Evolutionary conservation across 1,139 yeast species (phyloP).

Genomic region (Casaregolazyma suthepensis): DNA sequence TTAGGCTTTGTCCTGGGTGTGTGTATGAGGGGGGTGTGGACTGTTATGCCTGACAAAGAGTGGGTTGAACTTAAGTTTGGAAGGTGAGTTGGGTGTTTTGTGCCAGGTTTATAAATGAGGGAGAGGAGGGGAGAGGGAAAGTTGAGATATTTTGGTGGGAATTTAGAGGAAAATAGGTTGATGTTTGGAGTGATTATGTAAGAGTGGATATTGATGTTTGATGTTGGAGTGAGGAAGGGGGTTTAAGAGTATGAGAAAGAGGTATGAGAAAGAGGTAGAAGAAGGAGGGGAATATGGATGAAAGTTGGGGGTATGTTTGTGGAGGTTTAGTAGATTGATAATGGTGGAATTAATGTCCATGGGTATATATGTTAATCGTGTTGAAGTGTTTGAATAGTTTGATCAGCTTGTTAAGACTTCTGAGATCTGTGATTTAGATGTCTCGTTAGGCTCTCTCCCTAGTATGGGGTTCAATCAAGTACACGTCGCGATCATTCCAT

Average conservation of each 20-base stretch:
- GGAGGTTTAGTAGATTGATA: too few relatives aligned
- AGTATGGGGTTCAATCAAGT: too few relatives aligned
- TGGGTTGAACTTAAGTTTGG: neutral
- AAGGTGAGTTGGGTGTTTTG: neutral
- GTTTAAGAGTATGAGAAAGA: neutral
- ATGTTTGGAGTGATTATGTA: neutral
- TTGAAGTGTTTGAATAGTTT: too few relatives aligned
- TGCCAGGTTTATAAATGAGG: neutral
- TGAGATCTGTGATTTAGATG: too few relatives aligned
- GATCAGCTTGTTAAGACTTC: too few relatives aligned
- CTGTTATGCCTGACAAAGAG: conserved; percentile 1
- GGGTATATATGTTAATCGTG: too few relatives aligned
- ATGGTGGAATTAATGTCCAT: too few relatives aligned
- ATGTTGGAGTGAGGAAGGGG: neutral
- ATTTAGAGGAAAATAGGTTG: neutral
- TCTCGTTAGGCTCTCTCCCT: too few relatives aligned
- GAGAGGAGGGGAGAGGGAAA: neutral
- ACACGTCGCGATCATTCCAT: too few relatives aligned
- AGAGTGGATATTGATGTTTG: neutral
- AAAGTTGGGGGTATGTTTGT: too few relatives aligned
- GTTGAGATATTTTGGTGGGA: neutral
- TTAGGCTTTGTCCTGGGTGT: neutral
- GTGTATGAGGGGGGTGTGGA: neutral
- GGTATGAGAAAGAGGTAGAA: too few relatives aligned
- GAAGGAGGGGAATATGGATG: too few relatives aligned